Conservation (phyloP, 495 filamentous ascomycete species). For the Chaetomidium leptoderma region DNA sequence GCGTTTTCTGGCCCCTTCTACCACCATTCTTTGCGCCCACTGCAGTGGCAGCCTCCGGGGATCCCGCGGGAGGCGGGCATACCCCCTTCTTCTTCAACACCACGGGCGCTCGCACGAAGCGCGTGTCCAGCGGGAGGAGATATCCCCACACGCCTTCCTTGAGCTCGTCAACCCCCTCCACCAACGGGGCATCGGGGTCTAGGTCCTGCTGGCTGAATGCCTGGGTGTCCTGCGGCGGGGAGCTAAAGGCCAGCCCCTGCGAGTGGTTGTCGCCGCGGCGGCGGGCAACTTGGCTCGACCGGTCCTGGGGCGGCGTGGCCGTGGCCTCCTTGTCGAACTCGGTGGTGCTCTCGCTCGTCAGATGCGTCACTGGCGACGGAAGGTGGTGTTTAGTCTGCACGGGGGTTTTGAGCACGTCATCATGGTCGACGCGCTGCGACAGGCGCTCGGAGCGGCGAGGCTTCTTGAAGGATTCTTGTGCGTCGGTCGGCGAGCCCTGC, state of each 20-base stretch:
- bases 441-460: conserved; percentile 61
- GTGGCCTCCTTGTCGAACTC: conserved; percentile 66
- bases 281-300: conserved; percentile 53
- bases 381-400: conserved; percentile 62
- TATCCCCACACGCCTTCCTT: conserved; percentile 96
- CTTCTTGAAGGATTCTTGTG: conserved; percentile 57
- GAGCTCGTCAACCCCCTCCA: conserved; percentile 80
- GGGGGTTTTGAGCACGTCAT: conserved; percentile 48
- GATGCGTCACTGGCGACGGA: conserved; percentile 76
- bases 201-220: conserved; percentile 74
- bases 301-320: conserved; percentile 63
- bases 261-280: conserved; percentile 38
- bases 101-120: conserved; percentile 59
- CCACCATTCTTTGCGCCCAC: conserved; percentile 24
- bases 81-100: conserved; percentile 65
- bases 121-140: conserved; percentile 71
- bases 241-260: conserved; percentile 46
- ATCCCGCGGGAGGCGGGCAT: conserved; percentile 53
- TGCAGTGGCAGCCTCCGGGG: conserved; percentile 10
- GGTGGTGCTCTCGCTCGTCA: conserved; percentile 52
- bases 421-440: conserved; percentile 41
- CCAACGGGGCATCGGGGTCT: conserved; percentile 65
- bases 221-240: conserved; percentile 57
- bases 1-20: conserved; percentile 39
- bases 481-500: conserved; percentile 45